A percentile compares a stretch with the other conserved stretches of the same genome.
These are phyloP conservation scores for Barnettozyma siamensis DNA, from an alignment of 805 yeast genomes.

Conservation along the genomic window DNA sequence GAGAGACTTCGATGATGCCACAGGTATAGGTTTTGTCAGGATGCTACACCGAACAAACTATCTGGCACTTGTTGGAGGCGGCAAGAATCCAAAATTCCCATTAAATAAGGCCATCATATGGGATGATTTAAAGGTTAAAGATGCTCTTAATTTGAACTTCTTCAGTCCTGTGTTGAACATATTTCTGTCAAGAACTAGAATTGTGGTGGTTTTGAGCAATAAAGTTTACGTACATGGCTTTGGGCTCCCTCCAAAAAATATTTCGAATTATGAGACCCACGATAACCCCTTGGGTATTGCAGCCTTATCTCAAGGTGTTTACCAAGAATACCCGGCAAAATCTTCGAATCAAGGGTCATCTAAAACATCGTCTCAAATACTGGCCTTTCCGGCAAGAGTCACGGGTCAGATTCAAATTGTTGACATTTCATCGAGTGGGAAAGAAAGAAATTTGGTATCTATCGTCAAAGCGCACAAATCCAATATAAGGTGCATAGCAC, in stretches of 20 bases:
- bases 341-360: not conserved
- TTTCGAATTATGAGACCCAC: slow-evolving; percentile 29
- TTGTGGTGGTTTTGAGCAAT: slow-evolving; percentile 64
- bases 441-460: slow-evolving; percentile 56
- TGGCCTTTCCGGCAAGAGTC: slow-evolving; percentile 75
- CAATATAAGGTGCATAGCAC: slow-evolving; percentile 52
- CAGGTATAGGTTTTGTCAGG: slow-evolving; percentile 68
- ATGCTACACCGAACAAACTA: slow-evolving; percentile 92
- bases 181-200: slow-evolving; percentile 65
- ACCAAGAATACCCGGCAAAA: slow-evolving; percentile 17
- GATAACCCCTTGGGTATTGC: slow-evolving; percentile 25
- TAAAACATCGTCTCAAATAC: slow-evolving; percentile 32
- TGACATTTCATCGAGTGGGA: slow-evolving; percentile 62
- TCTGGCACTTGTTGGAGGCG: slow-evolving; percentile 87
- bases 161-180: slow-evolving; percentile 70
- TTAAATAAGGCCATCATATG: slow-evolving; percentile 78
- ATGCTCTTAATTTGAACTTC: slow-evolving; percentile 70
- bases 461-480: slow-evolving; percentile 76
- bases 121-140: slow-evolving; percentile 82
- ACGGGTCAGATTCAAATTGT: slow-evolving; percentile 78
- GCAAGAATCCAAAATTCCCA: slow-evolving; percentile 71
- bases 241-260: slow-evolving; percentile 67
- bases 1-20: slow-evolving; percentile 38
- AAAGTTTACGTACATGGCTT: slow-evolving; percentile 75
- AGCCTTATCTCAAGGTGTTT: slow-evolving; percentile 23